Percentiles rank a stretch among this genome's conserved stretches.
phyloP scores from a whole-genome alignment of 1,284 basidiomycete genomes.

The Malassezia furfur region DNA sequence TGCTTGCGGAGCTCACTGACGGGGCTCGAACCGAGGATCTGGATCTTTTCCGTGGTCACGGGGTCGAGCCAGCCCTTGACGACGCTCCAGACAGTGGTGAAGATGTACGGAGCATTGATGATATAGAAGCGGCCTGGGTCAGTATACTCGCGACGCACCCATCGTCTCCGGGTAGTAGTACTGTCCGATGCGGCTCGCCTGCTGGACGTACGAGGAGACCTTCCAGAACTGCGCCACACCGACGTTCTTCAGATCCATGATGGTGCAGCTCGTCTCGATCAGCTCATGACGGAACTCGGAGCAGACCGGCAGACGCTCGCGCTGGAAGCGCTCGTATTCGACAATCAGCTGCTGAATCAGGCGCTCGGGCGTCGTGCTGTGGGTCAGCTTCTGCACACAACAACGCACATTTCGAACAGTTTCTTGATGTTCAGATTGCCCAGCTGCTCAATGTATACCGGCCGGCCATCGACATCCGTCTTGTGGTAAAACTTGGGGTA shows the following conservation, averaged over 20 bases:
- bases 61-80: constrained; percentile 92
- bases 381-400: not conserved
- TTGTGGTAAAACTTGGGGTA: constrained; percentile 95
- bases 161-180: constrained; percentile 69
- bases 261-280: constrained; percentile 96
- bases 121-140: constrained; percentile 66
- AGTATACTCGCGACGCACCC: constrained; percentile 53
- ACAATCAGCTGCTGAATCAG: constrained; percentile 78
- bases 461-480: constrained; percentile 89
- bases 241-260: constrained; percentile 81
- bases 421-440: constrained; percentile 79
- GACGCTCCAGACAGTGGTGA: constrained; percentile 76
- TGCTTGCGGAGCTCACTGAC: constrained; percentile 35
- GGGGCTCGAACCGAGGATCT: constrained; percentile 38
- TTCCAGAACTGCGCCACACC: constrained; percentile 74
- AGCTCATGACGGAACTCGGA: constrained; percentile 64
- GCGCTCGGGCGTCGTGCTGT: constrained; percentile 74
- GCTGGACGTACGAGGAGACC: constrained; percentile 76
- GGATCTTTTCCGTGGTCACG: constrained; percentile 73
- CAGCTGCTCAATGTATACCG: constrained; percentile 86
- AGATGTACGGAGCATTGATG: constrained; percentile 71
- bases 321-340: constrained; percentile 86
- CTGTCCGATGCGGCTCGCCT: constrained; percentile 74
- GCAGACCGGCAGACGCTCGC: constrained; percentile 64
- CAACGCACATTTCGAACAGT: constrained; percentile 46